These are phyloP conservation scores for Neopestalotiopsis sp. DNA, from an alignment of 2,329 filamentous ascomycete species.

Conservation along the genomic window DNA sequence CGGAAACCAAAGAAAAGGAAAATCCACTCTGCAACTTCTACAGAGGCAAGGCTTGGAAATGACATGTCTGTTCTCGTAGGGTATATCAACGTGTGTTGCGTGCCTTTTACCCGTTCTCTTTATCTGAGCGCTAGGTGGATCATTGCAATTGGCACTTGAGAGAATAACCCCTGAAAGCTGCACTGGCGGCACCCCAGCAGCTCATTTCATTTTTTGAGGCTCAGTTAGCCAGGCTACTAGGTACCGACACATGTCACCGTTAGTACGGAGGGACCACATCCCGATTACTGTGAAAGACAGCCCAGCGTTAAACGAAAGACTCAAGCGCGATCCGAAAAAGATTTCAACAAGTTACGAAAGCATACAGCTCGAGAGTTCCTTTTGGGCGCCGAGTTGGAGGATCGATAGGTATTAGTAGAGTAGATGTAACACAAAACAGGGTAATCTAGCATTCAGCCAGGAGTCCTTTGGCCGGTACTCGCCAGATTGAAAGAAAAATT, in stretches of 20 bases:
- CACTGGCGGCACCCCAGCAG: not conserved
- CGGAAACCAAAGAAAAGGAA: not conserved
- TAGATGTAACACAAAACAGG: not conserved
- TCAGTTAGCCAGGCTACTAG: not conserved
- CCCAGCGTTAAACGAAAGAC: not conserved
- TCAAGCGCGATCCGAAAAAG: not conserved
- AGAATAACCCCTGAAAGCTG: not conserved
- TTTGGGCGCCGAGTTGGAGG: not conserved
- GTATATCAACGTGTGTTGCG: not conserved
- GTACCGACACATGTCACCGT: not conserved
- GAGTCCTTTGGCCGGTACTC: not conserved
- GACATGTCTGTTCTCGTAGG: not conserved
- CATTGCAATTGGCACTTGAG: not conserved
- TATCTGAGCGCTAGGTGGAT: not conserved
- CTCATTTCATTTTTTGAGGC: constrained; percentile 5
- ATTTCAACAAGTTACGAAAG: not conserved
- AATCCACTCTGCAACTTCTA: not conserved
- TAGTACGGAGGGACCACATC: not conserved
- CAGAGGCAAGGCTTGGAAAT: not conserved
- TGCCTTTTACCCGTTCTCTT: not conserved
- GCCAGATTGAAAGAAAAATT: not conserved
- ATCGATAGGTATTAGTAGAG: not conserved
- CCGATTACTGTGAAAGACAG: not conserved
- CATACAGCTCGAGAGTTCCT: not conserved
- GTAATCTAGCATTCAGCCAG: not conserved